phyloP scores from a whole-genome alignment of 306 rosid species.

The Prunus armeniaca region DNA sequence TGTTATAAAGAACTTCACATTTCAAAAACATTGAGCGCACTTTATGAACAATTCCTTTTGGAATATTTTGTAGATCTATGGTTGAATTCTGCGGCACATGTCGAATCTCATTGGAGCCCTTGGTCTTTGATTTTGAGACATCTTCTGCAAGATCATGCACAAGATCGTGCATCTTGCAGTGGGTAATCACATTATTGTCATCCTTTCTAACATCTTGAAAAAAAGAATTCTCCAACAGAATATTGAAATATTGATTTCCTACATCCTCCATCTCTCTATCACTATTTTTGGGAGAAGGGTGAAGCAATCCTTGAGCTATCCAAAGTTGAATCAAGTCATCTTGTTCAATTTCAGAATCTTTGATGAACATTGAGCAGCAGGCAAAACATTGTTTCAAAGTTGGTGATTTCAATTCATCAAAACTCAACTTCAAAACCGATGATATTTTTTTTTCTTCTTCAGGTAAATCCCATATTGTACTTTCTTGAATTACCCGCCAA shows the following conservation, averaged over 20 bases:
- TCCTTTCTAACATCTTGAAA: neutral
- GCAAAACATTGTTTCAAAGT: conserved; percentile 20
- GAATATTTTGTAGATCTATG: neutral
- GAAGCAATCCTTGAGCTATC: conserved; percentile 17
- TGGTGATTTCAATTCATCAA: conserved; percentile 2
- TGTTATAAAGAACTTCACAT: no score
- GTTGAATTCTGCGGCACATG: neutral
- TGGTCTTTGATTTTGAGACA: neutral
- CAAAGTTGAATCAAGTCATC: neutral
- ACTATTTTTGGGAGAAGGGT: neutral
- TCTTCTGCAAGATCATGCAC: neutral
- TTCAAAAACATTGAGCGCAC: neutral
- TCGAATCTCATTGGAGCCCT: neutral
- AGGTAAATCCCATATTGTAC: neutral
- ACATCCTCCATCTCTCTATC: neutral
- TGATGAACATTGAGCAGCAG: neutral
- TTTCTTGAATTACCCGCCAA: neutral
- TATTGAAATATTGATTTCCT: neutral
- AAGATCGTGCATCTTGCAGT: neutral
- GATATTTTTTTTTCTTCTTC: neutral
- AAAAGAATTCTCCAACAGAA: neutral
- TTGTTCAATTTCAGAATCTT: neutral
- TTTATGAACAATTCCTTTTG: neutral
- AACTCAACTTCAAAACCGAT: neutral
- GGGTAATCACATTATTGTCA: no score